These are phyloP conservation scores for Podospora conica DNA, from an alignment of 495 filamentous ascomycete genomes.

Conservation along the genomic window DNA sequence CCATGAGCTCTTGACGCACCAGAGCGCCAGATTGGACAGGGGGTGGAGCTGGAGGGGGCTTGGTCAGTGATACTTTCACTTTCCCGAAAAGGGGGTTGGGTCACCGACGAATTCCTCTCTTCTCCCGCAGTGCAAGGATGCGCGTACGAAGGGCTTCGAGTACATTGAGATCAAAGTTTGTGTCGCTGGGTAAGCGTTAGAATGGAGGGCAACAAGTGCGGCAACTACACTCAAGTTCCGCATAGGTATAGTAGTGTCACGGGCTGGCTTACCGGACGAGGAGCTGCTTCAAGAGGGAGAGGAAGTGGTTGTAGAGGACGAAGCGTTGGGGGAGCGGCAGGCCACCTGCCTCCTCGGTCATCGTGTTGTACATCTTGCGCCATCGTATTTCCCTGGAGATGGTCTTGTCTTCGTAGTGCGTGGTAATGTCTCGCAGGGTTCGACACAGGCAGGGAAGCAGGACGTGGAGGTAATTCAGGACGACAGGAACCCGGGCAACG, in stretches of 20 bases:
- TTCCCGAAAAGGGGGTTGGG: neutral
- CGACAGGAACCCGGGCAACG: slow-evolving; percentile 37
- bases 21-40: slow-evolving; percentile 22
- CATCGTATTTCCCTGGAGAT: slow-evolving; percentile 41
- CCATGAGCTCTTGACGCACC: slow-evolving; percentile 24
- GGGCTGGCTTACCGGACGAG: slow-evolving; percentile 37
- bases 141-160: slow-evolving; percentile 42
- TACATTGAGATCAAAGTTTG: slow-evolving; percentile 46
- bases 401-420: slow-evolving; percentile 44
- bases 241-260: neutral
- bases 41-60: slow-evolving; percentile 22
- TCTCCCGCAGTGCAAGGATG: slow-evolving; percentile 41
- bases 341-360: slow-evolving; percentile 43
- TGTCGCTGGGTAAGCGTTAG: slow-evolving; percentile 35
- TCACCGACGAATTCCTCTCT: slow-evolving; percentile 38
- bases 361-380: slow-evolving; percentile 49
- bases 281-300: slow-evolving; percentile 42
- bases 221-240: neutral
- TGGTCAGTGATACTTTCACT: neutral
- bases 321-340: slow-evolving; percentile 46
- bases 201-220: neutral
- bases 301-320: slow-evolving; percentile 47
- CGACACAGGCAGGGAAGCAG: slow-evolving; percentile 45
- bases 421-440: slow-evolving; percentile 46
- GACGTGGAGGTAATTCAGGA: slow-evolving; percentile 47